phyloP scores from a whole-genome alignment of 208 protist genomes.

The Trypanosoma scelopori region DNA sequence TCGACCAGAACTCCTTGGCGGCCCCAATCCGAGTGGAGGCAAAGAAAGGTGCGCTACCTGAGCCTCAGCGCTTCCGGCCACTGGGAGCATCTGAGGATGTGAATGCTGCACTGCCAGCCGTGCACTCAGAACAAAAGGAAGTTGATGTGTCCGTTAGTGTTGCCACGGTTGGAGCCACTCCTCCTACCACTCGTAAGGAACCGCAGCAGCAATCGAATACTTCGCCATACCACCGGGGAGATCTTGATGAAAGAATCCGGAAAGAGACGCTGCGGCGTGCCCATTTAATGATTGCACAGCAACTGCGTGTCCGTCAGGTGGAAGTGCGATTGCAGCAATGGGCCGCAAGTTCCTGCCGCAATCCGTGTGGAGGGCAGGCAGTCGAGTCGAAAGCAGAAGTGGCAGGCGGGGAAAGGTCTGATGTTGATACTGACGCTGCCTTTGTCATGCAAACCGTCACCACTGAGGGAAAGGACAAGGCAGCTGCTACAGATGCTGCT shows the following conservation, averaged over 20 bases:
- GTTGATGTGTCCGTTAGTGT: too few relatives aligned
- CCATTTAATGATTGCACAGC: conserved; percentile 26
- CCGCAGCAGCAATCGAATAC: not conserved
- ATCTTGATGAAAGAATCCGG: conserved; percentile 24
- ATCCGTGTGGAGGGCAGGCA: not conserved
- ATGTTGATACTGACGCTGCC: not conserved
- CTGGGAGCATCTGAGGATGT: too few relatives aligned
- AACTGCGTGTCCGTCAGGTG: conserved; percentile 21
- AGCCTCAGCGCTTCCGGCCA: too few relatives aligned
- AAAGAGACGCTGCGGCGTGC: conserved; percentile 29
- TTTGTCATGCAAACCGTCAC: not conserved
- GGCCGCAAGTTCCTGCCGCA: not conserved
- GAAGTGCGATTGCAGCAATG: conserved; percentile 14
- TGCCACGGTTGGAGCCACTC: not conserved
- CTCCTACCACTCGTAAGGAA: not conserved
- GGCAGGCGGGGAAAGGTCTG: not conserved
- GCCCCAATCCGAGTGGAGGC: not conserved
- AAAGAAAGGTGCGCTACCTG: too few relatives aligned
- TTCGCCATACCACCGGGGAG: not conserved
- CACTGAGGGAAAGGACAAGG: too few relatives aligned
- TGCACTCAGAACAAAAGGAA: too few relatives aligned
- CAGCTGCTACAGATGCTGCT: not conserved
- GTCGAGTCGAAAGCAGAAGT: not conserved
- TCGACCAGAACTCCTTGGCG: not conserved
- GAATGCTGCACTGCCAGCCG: too few relatives aligned